Evolutionary conservation across 495 filamentous ascomycete genomes (phyloP).

Genomic region (Daldinia caldariorum): DNA sequence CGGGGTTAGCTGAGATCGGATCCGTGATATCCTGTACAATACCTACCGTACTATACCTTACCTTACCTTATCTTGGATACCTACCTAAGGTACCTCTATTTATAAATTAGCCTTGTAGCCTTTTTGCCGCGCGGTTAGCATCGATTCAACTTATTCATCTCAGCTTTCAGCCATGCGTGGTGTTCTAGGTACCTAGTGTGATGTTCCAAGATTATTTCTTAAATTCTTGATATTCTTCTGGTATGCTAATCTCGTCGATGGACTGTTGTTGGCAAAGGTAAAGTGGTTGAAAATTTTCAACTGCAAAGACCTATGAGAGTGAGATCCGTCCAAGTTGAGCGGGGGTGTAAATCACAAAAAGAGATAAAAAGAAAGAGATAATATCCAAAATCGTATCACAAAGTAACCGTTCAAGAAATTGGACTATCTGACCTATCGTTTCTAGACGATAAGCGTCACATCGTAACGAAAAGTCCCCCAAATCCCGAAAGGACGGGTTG

Average conservation of each 20-base stretch:
- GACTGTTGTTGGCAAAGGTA: not conserved
- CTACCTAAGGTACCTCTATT: not conserved
- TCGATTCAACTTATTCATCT: not conserved
- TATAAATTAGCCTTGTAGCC: not conserved
- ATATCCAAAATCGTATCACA: not conserved
- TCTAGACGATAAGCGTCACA: not conserved
- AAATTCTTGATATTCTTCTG: too few species aligned
- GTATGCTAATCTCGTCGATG: too few species aligned
- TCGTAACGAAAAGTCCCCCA: not conserved
- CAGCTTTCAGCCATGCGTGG: not conserved
- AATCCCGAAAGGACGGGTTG: not conserved
- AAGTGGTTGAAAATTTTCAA: not conserved
- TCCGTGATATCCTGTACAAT: conserved; percentile 25
- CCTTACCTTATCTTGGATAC: too few species aligned
- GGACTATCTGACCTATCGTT: not conserved
- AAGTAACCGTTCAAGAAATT: not conserved
- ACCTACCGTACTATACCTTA: too few species aligned
- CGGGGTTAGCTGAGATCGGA: not conserved
- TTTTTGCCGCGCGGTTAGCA: not conserved
- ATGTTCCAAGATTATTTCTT: too few species aligned
- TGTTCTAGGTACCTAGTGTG: too few species aligned
- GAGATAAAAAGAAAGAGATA: too few species aligned
- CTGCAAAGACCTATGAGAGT: not conserved
- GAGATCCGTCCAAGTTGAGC: not conserved
- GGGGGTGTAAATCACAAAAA: not conserved